These are phyloP conservation scores for Fusarium nurragi DNA, from an alignment of 2,329 filamentous ascomycete genomes.

Conservation along the genomic window DNA sequence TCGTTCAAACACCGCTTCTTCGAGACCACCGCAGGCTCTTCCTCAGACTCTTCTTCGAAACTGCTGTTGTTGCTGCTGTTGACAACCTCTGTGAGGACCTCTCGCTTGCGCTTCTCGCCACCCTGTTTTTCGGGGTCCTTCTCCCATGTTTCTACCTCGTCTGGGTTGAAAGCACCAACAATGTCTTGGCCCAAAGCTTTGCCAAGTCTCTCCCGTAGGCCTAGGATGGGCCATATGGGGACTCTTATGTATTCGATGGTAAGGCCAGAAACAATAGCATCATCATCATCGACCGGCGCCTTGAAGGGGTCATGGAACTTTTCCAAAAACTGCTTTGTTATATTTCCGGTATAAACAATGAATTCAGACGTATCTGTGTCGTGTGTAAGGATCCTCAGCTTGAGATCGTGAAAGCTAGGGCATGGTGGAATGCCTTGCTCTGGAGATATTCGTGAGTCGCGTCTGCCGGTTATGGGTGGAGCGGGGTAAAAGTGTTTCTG, in stretches of 20 bases:
- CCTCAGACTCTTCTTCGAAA: conserved; percentile 52
- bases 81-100: conserved; percentile 51
- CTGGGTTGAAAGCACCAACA: conserved; percentile 54
- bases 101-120: conserved; percentile 48
- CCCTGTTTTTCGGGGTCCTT: conserved; percentile 49
- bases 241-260: conserved; percentile 60
- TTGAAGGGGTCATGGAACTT: conserved; percentile 61
- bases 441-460: conserved; percentile 43
- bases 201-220: conserved; percentile 64
- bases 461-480: conserved; percentile 33
- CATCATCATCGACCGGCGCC: conserved; percentile 45
- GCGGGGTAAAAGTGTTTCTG: conserved; percentile 61
- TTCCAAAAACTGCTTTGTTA: conserved; percentile 59
- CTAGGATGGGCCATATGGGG: conserved; percentile 64
- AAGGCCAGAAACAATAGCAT: conserved; percentile 49
- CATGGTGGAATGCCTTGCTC: conserved; percentile 32
- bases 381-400: conserved; percentile 61
- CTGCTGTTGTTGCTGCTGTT: conserved; percentile 55
- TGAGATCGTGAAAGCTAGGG: conserved; percentile 58
- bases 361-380: conserved; percentile 60
- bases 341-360: conserved; percentile 61
- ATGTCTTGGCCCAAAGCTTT: conserved; percentile 62
- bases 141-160: conserved; percentile 59
- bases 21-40: conserved; percentile 44
- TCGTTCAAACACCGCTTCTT: conserved; percentile 51